These are phyloP conservation scores for Pseudopithomyces chartarum DNA, from an alignment of 2,329 filamentous ascomycete genomes.

Conservation along the genomic window DNA sequence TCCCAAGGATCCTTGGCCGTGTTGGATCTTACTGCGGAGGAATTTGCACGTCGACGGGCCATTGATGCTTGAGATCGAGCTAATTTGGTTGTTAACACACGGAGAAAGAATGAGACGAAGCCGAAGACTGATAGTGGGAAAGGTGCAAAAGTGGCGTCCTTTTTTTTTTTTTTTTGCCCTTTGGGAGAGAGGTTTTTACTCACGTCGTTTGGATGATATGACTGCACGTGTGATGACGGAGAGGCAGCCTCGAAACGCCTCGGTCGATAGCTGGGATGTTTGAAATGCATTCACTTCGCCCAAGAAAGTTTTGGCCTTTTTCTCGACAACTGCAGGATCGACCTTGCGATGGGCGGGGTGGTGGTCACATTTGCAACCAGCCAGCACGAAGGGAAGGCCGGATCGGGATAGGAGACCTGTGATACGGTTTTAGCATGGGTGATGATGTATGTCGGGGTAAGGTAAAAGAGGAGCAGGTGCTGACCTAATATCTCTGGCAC, in stretches of 20 bases:
- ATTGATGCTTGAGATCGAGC: conserved; percentile 43
- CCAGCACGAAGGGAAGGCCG: conserved; percentile 75
- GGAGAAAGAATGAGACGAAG: neutral
- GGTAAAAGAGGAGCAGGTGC: conserved; percentile 42
- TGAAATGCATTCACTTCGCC: conserved; percentile 72
- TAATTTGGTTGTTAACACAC: conserved; percentile 24
- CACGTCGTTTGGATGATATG: conserved; percentile 71
- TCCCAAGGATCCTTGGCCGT: conserved; percentile 46
- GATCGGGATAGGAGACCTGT: conserved; percentile 75
- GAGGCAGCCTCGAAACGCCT: conserved; percentile 76
- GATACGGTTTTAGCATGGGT: conserved; percentile 25
- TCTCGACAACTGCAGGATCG: conserved; percentile 70
- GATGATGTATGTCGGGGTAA: too few species aligned
- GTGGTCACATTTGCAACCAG: conserved; percentile 89
- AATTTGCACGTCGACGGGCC: conserved; percentile 50
- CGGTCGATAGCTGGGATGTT: conserved; percentile 71
- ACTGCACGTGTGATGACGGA: conserved; percentile 75
- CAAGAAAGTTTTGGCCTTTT: conserved; percentile 64
- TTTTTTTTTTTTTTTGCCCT: neutral
- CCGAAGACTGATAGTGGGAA: too few species aligned
- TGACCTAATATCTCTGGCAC: conserved; percentile 80
- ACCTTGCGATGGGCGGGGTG: conserved; percentile 72
- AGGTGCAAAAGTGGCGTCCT: neutral
- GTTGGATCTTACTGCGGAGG: conserved; percentile 49
- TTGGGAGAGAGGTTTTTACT: conserved; percentile 42